Percentiles rank a stretch among this genome's conserved stretches.
Evolutionary conservation across 495 filamentous ascomycete genomes (phyloP).

Genomic region (Hyaloscypha hepaticicola): DNA sequence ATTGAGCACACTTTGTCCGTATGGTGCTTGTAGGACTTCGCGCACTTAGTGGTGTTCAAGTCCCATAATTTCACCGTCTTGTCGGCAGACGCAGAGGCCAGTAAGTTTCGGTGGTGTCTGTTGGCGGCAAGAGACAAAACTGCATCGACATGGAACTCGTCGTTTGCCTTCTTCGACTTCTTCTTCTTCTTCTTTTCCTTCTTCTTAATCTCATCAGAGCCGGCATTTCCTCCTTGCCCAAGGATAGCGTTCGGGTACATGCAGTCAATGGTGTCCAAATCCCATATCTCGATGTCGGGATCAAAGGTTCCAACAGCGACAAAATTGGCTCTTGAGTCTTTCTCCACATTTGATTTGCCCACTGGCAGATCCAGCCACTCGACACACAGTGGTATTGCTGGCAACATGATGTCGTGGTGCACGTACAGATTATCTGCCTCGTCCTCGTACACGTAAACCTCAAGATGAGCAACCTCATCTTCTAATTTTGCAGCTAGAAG

Average conservation of each 20-base stretch:
- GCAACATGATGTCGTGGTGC: constrained; percentile 99
- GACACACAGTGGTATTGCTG: constrained; percentile 89
- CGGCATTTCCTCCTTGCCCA: constrained; percentile 69
- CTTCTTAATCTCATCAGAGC: constrained; percentile 44
- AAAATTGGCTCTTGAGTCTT: constrained; percentile 71
- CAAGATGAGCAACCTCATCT: constrained; percentile 94
- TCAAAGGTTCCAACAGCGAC: constrained; percentile 96
- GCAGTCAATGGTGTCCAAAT: constrained; percentile 90
- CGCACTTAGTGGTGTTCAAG: constrained; percentile 83
- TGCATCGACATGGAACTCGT: constrained; percentile 91
- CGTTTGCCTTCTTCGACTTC: constrained; percentile 81
- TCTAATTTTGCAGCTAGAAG: constrained; percentile 90
- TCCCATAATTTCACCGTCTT: constrained; percentile 98
- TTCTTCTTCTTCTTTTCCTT: constrained; percentile 75
- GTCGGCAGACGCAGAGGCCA: constrained; percentile 95
- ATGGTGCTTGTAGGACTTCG: constrained; percentile 88
- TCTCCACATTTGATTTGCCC: constrained; percentile 58
- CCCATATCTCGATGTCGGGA: constrained; percentile 98
- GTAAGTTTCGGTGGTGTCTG: constrained; percentile 85
- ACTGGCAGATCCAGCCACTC: constrained; percentile 94
- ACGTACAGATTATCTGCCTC: constrained; percentile 93
- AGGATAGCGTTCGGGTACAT: constrained; percentile 98
- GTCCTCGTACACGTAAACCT: constrained; percentile 98
- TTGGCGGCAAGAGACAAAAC: constrained; percentile 89
- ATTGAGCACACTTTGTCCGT: constrained; percentile 96